Evolutionary conservation across 108 stramenopile genomes (phyloP).

Genomic region (Nitzschia palea): DNA sequence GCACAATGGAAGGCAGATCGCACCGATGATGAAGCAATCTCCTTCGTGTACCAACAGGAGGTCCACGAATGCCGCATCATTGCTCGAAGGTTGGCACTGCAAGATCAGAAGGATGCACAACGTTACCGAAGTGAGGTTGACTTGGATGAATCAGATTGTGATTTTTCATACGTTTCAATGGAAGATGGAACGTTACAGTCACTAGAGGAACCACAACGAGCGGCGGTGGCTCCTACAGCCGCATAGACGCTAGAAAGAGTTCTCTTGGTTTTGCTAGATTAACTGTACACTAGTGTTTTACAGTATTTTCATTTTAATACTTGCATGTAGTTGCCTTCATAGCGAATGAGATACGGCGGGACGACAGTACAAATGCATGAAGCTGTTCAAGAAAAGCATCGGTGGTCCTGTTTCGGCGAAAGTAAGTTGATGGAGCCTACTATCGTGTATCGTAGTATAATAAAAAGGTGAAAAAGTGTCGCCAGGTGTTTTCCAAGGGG

Average conservation of each 20-base stretch:
- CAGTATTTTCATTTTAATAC: no score
- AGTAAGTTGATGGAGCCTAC: no score
- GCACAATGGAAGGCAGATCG: conserved; percentile 18
- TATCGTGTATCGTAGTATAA: no score
- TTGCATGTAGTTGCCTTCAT: no score
- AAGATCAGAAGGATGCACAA: conserved; percentile 14
- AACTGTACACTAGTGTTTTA: no score
- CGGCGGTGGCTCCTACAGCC: conserved; percentile 3
- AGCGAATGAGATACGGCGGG: no score
- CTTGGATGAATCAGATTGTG: not conserved
- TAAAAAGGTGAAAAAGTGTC: no score
- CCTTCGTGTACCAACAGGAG: conserved; percentile 5
- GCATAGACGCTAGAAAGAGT: not conserved
- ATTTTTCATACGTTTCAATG: conserved; percentile 2
- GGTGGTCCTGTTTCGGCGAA: no score
- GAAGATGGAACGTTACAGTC: not conserved
- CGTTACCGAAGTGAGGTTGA: not conserved
- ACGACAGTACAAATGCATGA: no score
- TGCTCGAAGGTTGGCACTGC: not conserved
- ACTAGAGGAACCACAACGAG: not conserved
- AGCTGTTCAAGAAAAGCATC: no score
- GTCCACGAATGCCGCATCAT: conserved; percentile 1
- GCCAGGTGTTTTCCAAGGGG: no score
- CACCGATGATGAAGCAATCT: conserved; percentile 21
- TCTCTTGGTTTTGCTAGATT: no score